phyloP scores from a whole-genome alignment of 371 early-diverging fungal genomes.

The Furculomyces boomerangus region DNA sequence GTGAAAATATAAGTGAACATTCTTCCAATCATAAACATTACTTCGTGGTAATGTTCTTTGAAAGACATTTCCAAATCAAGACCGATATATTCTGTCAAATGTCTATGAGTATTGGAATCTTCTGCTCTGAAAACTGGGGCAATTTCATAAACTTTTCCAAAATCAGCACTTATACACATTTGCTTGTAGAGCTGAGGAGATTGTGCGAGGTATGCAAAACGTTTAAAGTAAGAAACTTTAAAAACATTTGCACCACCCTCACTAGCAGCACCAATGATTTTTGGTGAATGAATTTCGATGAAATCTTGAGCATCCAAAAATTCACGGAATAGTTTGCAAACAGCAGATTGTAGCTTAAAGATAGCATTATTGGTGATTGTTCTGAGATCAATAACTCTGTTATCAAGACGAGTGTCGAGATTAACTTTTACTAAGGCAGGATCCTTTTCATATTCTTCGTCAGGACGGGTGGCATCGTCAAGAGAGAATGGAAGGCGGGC shows the following conservation, averaged over 20 bases:
- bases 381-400: conserved; percentile 93
- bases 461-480: conserved; percentile 88
- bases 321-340: conserved; percentile 89
- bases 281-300: conserved; percentile 98
- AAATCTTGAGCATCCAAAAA: conserved; percentile 71
- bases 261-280: conserved; percentile 88
- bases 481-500: conserved; percentile 84
- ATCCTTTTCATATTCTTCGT: conserved; percentile 55
- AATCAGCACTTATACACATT: conserved; percentile 97
- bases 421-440: conserved; percentile 58
- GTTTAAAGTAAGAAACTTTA: conserved; percentile 92
- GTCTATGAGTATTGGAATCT: conserved; percentile 96
- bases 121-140: conserved; percentile 99
- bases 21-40: conserved; percentile 78
- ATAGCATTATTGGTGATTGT: conserved; percentile 96
- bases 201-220: conserved; percentile 93
- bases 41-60: conserved; percentile 95
- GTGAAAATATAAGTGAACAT: conserved; percentile 87
- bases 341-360: conserved; percentile 91
- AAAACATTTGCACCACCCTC: conserved; percentile 99
- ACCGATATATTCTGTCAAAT: conserved; percentile 99
- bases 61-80: conserved; percentile 99
- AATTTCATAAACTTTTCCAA: conserved; percentile 97
- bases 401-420: conserved; percentile 90
- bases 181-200: conserved; percentile 99